phyloP scores from a whole-genome alignment of 352 stramenopile genomes.

The Phytopythium litorale region DNA sequence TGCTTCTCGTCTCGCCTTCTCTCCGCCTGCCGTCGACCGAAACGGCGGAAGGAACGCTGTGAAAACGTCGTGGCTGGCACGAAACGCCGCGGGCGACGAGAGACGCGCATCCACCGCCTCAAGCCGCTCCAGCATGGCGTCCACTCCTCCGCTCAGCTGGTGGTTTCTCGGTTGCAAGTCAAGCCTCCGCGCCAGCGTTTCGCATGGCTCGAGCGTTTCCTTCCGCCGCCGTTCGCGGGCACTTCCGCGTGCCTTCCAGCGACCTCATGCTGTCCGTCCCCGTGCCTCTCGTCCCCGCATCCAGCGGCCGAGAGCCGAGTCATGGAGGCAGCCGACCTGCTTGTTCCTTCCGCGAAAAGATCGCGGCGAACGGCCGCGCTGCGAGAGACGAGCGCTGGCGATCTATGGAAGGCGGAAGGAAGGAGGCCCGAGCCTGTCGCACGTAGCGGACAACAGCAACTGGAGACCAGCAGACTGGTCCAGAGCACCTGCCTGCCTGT shows the following conservation, averaged over 20 bases:
- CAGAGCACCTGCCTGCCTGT: background rate
- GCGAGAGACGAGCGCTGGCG: background rate
- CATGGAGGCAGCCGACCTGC: no score
- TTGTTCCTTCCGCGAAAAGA: conserved; percentile 10
- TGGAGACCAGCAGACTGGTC: background rate
- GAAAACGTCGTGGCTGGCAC: no score
- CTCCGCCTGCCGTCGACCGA: background rate
- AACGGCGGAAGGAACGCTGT: background rate
- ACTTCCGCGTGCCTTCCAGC: background rate
- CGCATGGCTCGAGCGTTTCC: background rate
- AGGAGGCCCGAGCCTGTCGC: background rate
- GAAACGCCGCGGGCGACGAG: background rate
- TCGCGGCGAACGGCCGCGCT: background rate
- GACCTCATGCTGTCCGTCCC: background rate
- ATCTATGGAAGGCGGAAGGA: background rate
- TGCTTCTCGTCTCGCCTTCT: no score
- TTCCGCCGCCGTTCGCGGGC: background rate
- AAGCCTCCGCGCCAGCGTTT: background rate
- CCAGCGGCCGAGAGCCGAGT: no score
- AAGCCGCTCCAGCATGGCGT: no score
- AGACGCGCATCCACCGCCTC: background rate
- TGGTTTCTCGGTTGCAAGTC: background rate
- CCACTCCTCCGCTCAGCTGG: no score
- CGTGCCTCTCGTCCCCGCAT: no score
- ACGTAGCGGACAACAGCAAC: background rate